Evolutionary conservation across 2,329 filamentous ascomycete genomes (phyloP).

Genomic region (Alternaria brassicicola): DNA sequence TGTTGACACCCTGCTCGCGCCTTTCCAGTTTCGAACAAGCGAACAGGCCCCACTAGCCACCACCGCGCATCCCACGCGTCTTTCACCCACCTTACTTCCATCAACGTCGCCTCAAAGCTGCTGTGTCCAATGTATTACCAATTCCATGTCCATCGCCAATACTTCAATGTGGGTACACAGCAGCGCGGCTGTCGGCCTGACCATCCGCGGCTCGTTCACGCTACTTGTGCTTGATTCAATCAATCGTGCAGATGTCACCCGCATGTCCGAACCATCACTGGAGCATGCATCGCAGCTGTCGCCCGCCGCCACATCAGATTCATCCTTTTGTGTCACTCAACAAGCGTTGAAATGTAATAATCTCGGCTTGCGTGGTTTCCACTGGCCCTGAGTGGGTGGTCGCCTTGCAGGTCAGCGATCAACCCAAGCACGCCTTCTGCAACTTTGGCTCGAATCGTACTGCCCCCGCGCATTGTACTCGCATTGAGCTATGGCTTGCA

Average conservation of each 20-base stretch:
- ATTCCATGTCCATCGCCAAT: neutral
- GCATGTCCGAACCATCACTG: conserved; percentile 44
- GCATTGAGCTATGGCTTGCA: conserved; percentile 30
- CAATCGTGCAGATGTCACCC: conserved; percentile 49
- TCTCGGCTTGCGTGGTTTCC: conserved; percentile 28
- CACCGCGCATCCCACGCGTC: conserved; percentile 6
- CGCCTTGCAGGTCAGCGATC: conserved; percentile 33
- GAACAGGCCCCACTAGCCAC: conserved; percentile 13
- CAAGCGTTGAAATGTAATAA: conserved; percentile 40
- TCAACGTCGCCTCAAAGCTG: conserved; percentile 12
- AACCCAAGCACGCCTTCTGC: conserved; percentile 39
- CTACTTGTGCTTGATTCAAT: conserved; percentile 34
- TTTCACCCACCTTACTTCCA: conserved; percentile 1
- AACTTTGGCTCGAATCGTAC: conserved; percentile 38
- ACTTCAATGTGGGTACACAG: conserved; percentile 2
- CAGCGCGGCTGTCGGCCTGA: conserved; percentile 23
- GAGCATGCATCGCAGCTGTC: conserved; percentile 36
- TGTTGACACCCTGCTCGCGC: conserved; percentile 38
- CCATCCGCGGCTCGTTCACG: conserved; percentile 29
- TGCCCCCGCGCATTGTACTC: conserved; percentile 38
- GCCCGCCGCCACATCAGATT: conserved; percentile 29
- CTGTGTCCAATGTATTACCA: conserved; percentile 13
- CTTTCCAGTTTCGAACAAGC: conserved; percentile 35
- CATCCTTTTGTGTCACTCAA: conserved; percentile 39
- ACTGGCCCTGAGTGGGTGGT: conserved; percentile 25